These are phyloP conservation scores for Saccharum officinarum DNA, from an alignment of 176 grass and related monocot species.

Conservation along the genomic window DNA sequence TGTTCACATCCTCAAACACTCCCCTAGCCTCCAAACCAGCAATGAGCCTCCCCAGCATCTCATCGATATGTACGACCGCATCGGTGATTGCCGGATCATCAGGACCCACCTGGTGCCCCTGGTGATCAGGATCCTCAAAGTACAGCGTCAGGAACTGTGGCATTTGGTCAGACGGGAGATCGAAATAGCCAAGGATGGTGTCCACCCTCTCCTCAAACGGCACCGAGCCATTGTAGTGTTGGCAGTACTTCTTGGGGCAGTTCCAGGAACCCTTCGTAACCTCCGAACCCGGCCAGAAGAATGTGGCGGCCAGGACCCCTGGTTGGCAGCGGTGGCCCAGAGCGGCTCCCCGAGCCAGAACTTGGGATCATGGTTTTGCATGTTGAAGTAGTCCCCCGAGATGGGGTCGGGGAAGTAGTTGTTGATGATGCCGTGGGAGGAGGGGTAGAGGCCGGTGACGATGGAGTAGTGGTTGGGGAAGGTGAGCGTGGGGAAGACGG, in stretches of 20 bases:
- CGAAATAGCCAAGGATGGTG: conserved; percentile 73
- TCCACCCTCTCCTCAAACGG: conserved; percentile 83
- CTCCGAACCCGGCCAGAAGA: conserved; percentile 90
- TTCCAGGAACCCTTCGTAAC: conserved; percentile 70
- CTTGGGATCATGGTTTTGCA: conserved; percentile 65
- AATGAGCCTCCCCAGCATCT: conserved; percentile 75
- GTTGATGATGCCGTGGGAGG: conserved; percentile 92
- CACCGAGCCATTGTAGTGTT: conserved; percentile 60
- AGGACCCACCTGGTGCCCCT: conserved; percentile 87
- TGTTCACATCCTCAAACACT: conserved; percentile 83
- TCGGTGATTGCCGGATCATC: conserved; percentile 73
- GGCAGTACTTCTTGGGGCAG: conserved; percentile 76
- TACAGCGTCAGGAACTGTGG: conserved; percentile 83
- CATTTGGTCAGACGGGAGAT: conserved; percentile 61
- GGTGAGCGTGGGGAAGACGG: conserved; percentile 89
- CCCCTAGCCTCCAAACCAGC: conserved; percentile 72
- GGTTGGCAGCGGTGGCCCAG: conserved; percentile 68
- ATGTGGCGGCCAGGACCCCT: conserved; percentile 67
- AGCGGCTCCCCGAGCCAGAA: conserved; percentile 89
- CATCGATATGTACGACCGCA: conserved; percentile 63
- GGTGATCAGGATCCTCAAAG: conserved; percentile 93
- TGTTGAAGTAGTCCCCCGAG: conserved; percentile 60
- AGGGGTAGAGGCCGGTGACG: conserved; percentile 81
- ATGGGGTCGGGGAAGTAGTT: conserved; percentile 81
- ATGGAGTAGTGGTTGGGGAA: conserved; percentile 99